phyloP scores from a whole-genome alignment of 2,329 filamentous ascomycete species.

The Juglanconis sp. region DNA sequence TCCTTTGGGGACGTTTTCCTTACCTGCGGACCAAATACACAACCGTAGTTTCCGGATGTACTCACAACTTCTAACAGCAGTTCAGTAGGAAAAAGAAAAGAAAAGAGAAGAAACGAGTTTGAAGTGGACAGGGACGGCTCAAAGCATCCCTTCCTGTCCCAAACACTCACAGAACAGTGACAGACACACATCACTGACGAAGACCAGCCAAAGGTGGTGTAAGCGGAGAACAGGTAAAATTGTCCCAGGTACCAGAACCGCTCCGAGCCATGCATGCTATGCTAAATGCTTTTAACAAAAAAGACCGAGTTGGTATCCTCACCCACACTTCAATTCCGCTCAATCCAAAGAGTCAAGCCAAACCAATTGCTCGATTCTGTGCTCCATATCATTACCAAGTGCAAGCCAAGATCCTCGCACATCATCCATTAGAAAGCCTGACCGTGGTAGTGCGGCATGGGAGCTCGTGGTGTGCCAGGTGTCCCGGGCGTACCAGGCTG shows the following conservation, averaged over 20 bases:
- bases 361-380: background rate
- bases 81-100: no score
- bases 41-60: no score
- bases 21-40: no score
- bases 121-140: no score
- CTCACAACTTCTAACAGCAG: no score
- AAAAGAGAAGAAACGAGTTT: no score
- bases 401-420: background rate
- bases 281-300: slow-evolving; percentile 12
- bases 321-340: background rate
- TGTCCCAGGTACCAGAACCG: slow-evolving; percentile 7
- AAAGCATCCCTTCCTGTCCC: no score
- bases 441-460: slow-evolving; percentile 26
- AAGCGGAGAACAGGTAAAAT: background rate
- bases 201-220: background rate
- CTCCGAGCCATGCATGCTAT: slow-evolving; percentile 19
- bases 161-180: no score
- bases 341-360: background rate
- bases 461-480: slow-evolving; percentile 16
- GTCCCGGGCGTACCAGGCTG: slow-evolving; percentile 26
- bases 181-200: no score
- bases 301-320: background rate
- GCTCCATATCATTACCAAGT: background rate
- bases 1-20: no score
- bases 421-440: slow-evolving; percentile 28